These are phyloP conservation scores for Cucurbita argyrosperma DNA, from an alignment of 306 rosid genomes.

Conservation along the genomic window DNA sequence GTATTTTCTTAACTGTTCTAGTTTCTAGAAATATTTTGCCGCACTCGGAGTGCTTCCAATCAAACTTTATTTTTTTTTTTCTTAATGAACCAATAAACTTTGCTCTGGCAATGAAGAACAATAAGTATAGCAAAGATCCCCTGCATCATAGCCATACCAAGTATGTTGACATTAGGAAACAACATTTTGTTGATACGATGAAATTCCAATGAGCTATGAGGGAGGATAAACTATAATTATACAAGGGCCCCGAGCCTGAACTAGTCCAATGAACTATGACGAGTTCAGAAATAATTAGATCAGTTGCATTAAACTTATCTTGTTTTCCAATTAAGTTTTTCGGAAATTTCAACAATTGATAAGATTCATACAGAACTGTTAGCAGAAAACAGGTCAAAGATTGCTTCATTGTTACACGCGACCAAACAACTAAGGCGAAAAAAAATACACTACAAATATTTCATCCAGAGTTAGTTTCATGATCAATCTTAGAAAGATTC, in stretches of 20 bases:
- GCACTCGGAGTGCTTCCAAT: neutral
- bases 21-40: neutral
- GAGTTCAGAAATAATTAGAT: too few relatives aligned
- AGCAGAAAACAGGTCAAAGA: neutral
- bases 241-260: too few relatives aligned
- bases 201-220: too few relatives aligned
- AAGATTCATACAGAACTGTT: neutral
- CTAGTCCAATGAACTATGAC: too few relatives aligned
- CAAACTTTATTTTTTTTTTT: too few relatives aligned
- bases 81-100: too few relatives aligned
- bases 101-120: too few relatives aligned
- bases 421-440: neutral
- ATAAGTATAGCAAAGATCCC: too few relatives aligned
- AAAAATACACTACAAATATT: neutral
- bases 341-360: neutral
- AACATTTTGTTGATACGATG: too few relatives aligned
- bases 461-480: neutral
- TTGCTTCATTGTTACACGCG: neutral
- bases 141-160: too few relatives aligned
- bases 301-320: neutral
- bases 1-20: neutral
- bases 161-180: too few relatives aligned
- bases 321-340: neutral
- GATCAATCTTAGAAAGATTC: neutral
- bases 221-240: too few relatives aligned